These are phyloP conservation scores for Thielaviopsis cerberus DNA, from an alignment of 2,329 filamentous ascomycete species.

Conservation along the genomic window DNA sequence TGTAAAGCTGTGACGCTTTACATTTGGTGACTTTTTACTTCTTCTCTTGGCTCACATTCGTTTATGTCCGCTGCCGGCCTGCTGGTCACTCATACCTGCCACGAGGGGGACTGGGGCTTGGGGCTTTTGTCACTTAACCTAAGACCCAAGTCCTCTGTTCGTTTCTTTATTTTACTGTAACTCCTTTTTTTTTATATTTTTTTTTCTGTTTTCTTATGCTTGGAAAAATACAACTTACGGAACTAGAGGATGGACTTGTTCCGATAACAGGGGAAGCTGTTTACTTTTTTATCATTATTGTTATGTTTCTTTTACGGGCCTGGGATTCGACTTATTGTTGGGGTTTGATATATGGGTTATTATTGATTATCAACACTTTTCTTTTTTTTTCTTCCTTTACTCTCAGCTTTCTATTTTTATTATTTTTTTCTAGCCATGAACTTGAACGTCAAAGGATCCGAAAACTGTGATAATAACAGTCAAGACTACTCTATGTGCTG, in stretches of 20 bases:
- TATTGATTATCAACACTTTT: background rate
- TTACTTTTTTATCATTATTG: background rate
- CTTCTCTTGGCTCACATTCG: conserved; percentile 7
- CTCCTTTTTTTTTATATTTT: background rate
- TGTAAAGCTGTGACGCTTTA: background rate
- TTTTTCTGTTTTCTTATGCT: background rate
- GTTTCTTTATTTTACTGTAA: background rate
- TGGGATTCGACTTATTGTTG: background rate
- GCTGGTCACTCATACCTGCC: background rate
- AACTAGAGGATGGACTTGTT: background rate
- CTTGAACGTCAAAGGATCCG: background rate
- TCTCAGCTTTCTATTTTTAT: background rate
- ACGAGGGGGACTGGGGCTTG: too few relatives aligned
- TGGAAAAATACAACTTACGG: background rate
- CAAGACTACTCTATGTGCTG: too few relatives aligned
- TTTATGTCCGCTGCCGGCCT: conserved; percentile 5
- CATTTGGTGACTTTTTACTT: background rate
- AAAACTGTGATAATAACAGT: too few relatives aligned
- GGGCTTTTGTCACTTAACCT: background rate
- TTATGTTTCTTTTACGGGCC: background rate
- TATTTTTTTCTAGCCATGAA: background rate
- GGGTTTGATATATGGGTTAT: background rate
- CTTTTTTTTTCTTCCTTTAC: conserved; percentile 1
- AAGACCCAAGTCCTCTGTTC: background rate
- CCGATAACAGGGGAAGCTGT: background rate